Conservation (phyloP, 768 basidiomycete species). For the Paxillus involutus region DNA sequence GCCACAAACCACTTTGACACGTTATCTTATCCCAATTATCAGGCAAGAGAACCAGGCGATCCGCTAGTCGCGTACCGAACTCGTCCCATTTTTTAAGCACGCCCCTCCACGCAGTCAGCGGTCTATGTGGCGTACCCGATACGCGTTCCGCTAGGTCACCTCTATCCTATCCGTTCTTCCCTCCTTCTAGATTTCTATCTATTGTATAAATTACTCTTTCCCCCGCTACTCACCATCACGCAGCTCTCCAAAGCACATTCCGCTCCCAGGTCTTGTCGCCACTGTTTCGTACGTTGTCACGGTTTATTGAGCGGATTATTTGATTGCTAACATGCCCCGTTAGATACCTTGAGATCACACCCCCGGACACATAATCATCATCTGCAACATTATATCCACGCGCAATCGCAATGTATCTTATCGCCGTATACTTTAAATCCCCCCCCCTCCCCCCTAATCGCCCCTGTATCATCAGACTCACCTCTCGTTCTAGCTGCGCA, state of each 20-base stretch:
- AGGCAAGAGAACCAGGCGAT: background rate
- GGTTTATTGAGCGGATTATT: background rate
- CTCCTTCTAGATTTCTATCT: background rate
- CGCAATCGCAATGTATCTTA: background rate
- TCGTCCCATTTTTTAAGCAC: background rate
- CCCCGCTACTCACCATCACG: background rate
- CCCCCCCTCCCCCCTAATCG: background rate
- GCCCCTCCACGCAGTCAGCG: background rate
- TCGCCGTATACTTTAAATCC: background rate
- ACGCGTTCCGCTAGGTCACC: background rate
- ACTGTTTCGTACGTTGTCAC: background rate
- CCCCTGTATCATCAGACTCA: background rate
- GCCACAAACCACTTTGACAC: background rate
- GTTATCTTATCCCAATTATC: background rate
- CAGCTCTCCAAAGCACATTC: background rate
- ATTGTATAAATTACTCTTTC: background rate
- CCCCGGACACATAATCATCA: background rate
- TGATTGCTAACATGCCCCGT: background rate
- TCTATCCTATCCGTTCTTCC: background rate
- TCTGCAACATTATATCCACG: background rate
- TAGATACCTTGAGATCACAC: constrained; percentile 4
- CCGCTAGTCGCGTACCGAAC: background rate
- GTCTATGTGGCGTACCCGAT: background rate
- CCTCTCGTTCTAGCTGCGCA: background rate
- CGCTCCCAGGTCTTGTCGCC: background rate